Percentiles rank a stretch among this genome's conserved stretches.
phyloP scores from a whole-genome alignment of 306 rosid genomes.

The Dalbergia oliveri region DNA sequence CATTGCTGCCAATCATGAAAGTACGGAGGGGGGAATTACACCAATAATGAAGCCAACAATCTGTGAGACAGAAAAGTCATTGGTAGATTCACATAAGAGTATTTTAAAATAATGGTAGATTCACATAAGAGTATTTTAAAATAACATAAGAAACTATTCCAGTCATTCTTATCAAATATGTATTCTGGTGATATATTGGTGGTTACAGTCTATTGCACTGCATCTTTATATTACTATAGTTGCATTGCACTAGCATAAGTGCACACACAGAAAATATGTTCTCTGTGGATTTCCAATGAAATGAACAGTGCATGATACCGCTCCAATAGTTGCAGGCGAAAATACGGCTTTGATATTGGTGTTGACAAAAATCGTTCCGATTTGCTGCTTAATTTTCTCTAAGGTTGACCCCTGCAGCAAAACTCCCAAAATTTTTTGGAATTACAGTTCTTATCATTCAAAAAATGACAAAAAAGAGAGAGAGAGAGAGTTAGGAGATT shows the following conservation, averaged over 20 bases:
- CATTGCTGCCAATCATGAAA: slow-evolving; percentile 63
- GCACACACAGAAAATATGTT: neutral
- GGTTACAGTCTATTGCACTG: too few species aligned
- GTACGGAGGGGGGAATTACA: slow-evolving; percentile 57
- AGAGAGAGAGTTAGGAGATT: neutral
- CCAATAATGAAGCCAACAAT: slow-evolving; percentile 72
- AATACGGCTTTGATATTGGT: slow-evolving; percentile 67
- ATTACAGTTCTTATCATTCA: slow-evolving; percentile 13
- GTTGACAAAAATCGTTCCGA: slow-evolving; percentile 42
- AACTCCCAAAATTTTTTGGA: neutral
- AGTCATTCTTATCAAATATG: neutral
- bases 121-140: neutral
- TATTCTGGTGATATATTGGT: neutral
- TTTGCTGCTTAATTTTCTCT: slow-evolving; percentile 45
- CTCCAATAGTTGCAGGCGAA: slow-evolving; percentile 85
- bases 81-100: neutral
- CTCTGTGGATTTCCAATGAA: neutral
- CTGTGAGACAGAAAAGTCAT: slow-evolving; percentile 43
- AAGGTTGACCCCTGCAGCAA: slow-evolving; percentile 52
- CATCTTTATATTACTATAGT: too few species aligned
- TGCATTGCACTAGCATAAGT: too few species aligned
- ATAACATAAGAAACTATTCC: neutral
- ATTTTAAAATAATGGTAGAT: neutral
- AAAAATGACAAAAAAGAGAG: slow-evolving; percentile 1
- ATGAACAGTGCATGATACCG: slow-evolving; percentile 56